These are phyloP conservation scores for Schizonepeta tenuifolia DNA, from an alignment of 257 asterid genomes.

Conservation along the genomic window DNA sequence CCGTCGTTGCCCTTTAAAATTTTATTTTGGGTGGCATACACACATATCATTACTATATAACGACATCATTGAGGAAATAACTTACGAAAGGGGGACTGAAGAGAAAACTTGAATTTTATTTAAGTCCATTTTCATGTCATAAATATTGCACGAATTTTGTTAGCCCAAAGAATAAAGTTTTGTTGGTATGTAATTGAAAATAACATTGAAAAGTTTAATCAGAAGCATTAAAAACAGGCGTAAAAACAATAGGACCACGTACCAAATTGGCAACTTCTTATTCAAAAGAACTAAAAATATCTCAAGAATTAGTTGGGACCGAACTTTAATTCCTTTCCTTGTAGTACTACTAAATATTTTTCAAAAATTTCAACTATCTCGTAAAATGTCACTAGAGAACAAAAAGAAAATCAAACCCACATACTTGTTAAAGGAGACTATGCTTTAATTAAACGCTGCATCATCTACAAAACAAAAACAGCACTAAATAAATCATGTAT, in stretches of 20 bases:
- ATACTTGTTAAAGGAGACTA: too few species aligned
- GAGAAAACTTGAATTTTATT: neutral
- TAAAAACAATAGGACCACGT: constrained; percentile 39
- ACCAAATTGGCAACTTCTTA: constrained; percentile 28
- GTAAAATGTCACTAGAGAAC: neutral
- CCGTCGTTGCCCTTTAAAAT: neutral
- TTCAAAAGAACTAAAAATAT: neutral
- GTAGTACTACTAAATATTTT: constrained; percentile 9
- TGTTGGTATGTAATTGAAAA: constrained; percentile 38
- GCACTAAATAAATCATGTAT: too few species aligned
- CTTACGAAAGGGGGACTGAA: neutral
- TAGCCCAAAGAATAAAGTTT: constrained; percentile 39
- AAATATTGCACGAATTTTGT: constrained; percentile 23
- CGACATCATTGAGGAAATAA: neutral
- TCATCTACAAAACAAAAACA: too few species aligned
- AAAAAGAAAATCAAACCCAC: too few species aligned
- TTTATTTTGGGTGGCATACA: neutral
- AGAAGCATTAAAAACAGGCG: constrained; percentile 27
- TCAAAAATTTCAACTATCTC: constrained; percentile 4
- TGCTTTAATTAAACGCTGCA: too few species aligned
- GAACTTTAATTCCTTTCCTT: constrained; percentile 14
- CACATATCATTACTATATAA: neutral
- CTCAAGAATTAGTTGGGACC: constrained; percentile 31
- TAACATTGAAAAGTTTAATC: constrained; percentile 34
- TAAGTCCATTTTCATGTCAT: constrained; percentile 9